Conservation (phyloP, 441 rosid genomes). For the Aquilaria agallochum region DNA sequence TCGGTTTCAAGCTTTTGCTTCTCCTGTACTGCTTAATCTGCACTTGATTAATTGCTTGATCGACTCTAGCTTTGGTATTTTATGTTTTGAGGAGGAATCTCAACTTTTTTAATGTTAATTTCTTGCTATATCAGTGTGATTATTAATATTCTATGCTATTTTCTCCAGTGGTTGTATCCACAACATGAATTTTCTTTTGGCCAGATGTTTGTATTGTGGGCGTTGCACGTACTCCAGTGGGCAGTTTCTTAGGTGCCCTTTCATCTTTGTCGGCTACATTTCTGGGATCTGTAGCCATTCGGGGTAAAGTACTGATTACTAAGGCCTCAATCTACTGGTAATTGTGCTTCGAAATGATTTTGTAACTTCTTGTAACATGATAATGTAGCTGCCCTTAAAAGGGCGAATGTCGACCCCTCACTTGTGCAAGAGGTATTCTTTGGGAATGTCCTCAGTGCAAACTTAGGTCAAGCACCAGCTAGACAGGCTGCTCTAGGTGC, state of each 20-base stretch:
- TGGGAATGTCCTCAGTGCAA: conserved; percentile 92
- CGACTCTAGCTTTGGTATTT: too few relatives aligned
- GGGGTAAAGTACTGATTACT: conserved; percentile 25
- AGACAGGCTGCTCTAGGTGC: conserved; percentile 98
- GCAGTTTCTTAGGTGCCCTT: conserved; percentile 84
- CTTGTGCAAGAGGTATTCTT: conserved; percentile 94
- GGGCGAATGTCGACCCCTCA: conserved; percentile 76
- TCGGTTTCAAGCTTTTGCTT: too few relatives aligned
- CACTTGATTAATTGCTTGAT: too few relatives aligned
- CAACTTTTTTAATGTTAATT: too few relatives aligned
- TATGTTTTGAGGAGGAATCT: too few relatives aligned
- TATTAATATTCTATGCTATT: background rate
- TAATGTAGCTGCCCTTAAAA: conserved; percentile 62
- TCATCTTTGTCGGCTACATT: conserved; percentile 80
- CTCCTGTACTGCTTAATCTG: too few relatives aligned
- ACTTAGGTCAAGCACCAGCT: conserved; percentile 98
- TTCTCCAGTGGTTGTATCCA: background rate
- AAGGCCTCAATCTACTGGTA: too few relatives aligned
- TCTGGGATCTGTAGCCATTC: conserved; percentile 83
- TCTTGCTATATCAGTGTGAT: too few relatives aligned
- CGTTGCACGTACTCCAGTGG: conserved; percentile 89
- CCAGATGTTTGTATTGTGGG: conserved; percentile 94
- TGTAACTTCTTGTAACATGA: conserved; percentile 10
- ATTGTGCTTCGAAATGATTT: conserved; percentile 5
- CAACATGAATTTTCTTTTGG: conserved; percentile 1